Evolutionary conservation across 2,329 filamentous ascomycete genomes (phyloP), one percentile per base, ranked within the genome.

Genomic region (Raffaelea albimanens): DNA sequence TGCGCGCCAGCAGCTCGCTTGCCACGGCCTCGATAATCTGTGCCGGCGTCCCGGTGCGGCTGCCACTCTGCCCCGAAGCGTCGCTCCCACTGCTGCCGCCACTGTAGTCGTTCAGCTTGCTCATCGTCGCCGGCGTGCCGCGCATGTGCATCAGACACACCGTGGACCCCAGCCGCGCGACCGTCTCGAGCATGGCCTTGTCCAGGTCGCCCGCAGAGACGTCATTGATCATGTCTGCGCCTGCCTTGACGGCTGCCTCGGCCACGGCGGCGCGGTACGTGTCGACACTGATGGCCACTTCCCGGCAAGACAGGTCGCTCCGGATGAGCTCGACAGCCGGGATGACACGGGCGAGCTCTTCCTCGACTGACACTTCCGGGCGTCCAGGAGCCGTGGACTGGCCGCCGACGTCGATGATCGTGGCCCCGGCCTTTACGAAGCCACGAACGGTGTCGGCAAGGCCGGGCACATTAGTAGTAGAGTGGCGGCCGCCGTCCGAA

Each of bases 211-310:
- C 93, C 2, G 84, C 88, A 0, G 88, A 94, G 33, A 98, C 82
- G 63, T 98, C 93, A 67, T 98, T 98, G 67, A 98, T 80, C 53
- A 98, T 85, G 61, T 96, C 83, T 7, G 90, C 91, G 44, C 93
- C 93, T 4, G 83, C 86, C 22, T 71, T 67, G 48, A 93, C 73
- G 18, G 88, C 87, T 19, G 79, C 79, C 57, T 82, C 77, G 2
- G 91, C 93, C 2, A 98, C 91, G 1, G 72, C 69, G 0, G 91
- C 85, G 29, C 88, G 86, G 67, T 95, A 98, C 3, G 93, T 98
- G 68, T 98, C 93, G 50, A 98, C 73, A 61, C 87, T 94, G 59
- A 96, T 83, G 53, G 81, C 78, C n/a, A 88, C 64, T 25, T 25
- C 40, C 14, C 20, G 22, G 23, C 41, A 46, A 11, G 43, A 41